phyloP scores from a whole-genome alignment of 2,329 filamentous ascomycete species.

The Scedosporium boydii region DNA sequence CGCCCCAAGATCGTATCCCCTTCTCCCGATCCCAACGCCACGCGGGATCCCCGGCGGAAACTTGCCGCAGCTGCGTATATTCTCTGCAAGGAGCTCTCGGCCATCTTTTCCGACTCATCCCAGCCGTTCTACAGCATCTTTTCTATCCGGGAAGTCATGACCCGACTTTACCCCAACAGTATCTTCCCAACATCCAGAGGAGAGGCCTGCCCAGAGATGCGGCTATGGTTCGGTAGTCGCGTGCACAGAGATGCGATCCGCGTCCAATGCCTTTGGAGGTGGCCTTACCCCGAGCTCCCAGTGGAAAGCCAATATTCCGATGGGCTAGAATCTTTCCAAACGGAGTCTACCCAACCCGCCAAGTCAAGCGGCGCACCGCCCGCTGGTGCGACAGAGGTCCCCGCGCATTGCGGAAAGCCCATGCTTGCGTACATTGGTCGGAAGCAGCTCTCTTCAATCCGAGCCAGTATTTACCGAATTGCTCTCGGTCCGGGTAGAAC shows the following conservation, averaged over 20 bases:
- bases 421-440: constrained; percentile 39
- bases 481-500: constrained; percentile 26
- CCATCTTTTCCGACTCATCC: constrained; percentile 25
- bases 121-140: constrained; percentile 26
- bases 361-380: constrained; percentile 17
- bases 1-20: constrained; percentile 29
- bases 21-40: constrained; percentile 24
- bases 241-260: constrained; percentile 35
- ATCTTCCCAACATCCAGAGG: constrained; percentile 17
- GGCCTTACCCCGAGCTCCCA: constrained; percentile 14
- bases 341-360: constrained; percentile 24
- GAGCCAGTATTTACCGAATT: constrained; percentile 37
- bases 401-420: constrained; percentile 1
- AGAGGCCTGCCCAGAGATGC: constrained; percentile 28
- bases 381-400: neutral
- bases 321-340: constrained; percentile 19
- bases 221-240: constrained; percentile 38
- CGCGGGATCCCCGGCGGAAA: constrained; percentile 22
- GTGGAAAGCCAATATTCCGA: constrained; percentile 3
- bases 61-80: constrained; percentile 20
- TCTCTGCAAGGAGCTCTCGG: constrained; percentile 33
- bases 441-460: constrained; percentile 32
- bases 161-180: constrained; percentile 30
- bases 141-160: constrained; percentile 33
- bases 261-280: constrained; percentile 41